Base-by-base conservation (phyloP, 2,329 filamentous ascomycete genomes). In the Pseudogymnoascus sp. region DNA sequence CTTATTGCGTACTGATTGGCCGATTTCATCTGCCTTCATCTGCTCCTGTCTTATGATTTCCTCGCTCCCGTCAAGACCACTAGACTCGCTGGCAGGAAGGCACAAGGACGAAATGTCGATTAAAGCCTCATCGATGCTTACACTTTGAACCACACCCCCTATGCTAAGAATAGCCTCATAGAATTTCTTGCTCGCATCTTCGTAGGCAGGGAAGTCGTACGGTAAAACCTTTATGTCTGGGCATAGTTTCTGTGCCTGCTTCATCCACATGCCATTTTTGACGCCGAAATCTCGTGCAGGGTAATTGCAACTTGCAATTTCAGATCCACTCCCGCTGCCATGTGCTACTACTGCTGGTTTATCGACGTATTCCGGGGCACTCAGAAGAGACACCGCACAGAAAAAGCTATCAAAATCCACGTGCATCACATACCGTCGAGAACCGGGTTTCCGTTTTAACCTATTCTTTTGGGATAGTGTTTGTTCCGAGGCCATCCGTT, bases 231-330 rank as follows among this genome's bases (percentile, higher is more conserved):
- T 92, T 16, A 99, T 79, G 21, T 91, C 85, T 0, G 93, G 88
- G 71, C 92, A 99, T 16, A 94, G 75, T 68, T 94, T 88, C 64
- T 88, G 80, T 0, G 94, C 94, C 35, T 83, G 82, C 73, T 93
- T 95, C 93, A 99, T 97, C 94, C 95, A 99, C 94, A 97, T 99
- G 38, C 95, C 95, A 69, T 99, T 99, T 72, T 92, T 96, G 62
- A 99, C 82, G 1, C 93, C 93, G 69, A 87, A 94, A 33, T 84
- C 82, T 38, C 94, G 85, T 5, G 95, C 94, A 18, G 89, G 86
- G 72, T 99, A 99, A 70, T 99, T 99, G 76, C 94, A 99, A 67
- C 92, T 97, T 21, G 94, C 94, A 70, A 99, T 97, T 72, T 99
- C 94, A 0, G 93, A 96, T 0, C 91, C 91, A 23, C 84, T 85